phyloP scores from a whole-genome alignment of 257 asterid genomes.

The Capsicum baccatum region DNA sequence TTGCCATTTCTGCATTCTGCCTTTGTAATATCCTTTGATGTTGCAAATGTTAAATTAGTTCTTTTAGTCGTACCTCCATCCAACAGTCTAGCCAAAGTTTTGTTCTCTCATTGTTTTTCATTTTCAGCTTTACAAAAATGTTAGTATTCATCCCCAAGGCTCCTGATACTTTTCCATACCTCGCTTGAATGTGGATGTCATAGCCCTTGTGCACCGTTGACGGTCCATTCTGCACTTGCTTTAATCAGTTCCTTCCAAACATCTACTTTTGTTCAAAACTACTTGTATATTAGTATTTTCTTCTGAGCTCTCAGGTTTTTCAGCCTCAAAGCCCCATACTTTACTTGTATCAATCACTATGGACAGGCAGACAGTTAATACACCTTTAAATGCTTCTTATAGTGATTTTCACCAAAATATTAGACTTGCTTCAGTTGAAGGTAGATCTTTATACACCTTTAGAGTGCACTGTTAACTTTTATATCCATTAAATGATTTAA shows the following conservation, averaged over 20 bases:
- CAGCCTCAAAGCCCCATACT: neutral
- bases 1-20: neutral
- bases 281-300: neutral
- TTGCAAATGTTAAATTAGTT: neutral
- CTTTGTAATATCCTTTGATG: neutral
- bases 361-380: neutral
- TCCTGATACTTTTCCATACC: neutral
- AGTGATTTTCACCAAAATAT: neutral
- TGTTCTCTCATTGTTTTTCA: neutral
- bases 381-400: neutral
- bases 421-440: neutral
- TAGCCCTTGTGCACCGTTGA: conserved; percentile 4
- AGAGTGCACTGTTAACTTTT: neutral
- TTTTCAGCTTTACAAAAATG: neutral
- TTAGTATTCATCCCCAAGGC: conserved; percentile 3
- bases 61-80: neutral
- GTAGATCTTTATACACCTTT: conserved; percentile 4
- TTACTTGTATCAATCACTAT: neutral
- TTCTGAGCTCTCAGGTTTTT: neutral
- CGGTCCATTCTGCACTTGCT: neutral
- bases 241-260: conserved; percentile 6
- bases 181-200: neutral
- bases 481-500: conserved; percentile 7
- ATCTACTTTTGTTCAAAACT: neutral
- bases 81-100: neutral